Base-by-base conservation (phyloP, 2,329 filamentous ascomycete genomes). In the Apiospora pterosperma region DNA sequence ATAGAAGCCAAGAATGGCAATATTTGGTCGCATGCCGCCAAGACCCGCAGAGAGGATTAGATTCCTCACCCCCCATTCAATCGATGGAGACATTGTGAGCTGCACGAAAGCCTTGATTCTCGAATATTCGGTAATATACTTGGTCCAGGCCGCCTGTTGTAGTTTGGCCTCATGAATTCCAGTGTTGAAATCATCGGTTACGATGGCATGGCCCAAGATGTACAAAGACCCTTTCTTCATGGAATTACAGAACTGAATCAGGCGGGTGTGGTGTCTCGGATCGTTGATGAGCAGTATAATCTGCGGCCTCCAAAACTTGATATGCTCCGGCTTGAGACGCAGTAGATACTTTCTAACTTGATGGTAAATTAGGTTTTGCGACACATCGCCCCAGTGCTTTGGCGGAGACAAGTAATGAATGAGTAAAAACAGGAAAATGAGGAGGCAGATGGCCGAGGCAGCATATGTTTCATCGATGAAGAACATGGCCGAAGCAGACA, bases 291-390 rank as follows among this genome's bases (percentile, higher is more conserved):
- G 86, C 0, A 97, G 82, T 59, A 97, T 85, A 52, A 97, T 94
- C 69, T 96, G 93, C 0, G 93, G 93, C 62, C 93, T 85, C 93
- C 93, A 97, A 75, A 96, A 97, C 73, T 97, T 97, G 76, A 97
- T 93, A 74, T 97, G 93, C 71, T 97, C 93, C 39, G 92, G 92
- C 61, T 88, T 89, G 36, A 97, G 80, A n/a, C 92, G 88, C 36
- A 97, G 81, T 36, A 97, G 79, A 72, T 97, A 96, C 72, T 97
- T 97, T 66, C 93, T 86, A 16, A 96, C 92, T 79, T 97, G 93
- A 67, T 87, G 79, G 72, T 96, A 97, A 62, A 97, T 96, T 66
- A 97, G 80, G 71, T 92, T 94, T 71, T 97, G 93, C 10, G 91
- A 94, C 21, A 97, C 92, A 75, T 96, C 93, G 1, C 93, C 93